phyloP scores from a whole-genome alignment of 2,329 filamentous ascomycete species.

The Scolecobasidium constrictum region DNA sequence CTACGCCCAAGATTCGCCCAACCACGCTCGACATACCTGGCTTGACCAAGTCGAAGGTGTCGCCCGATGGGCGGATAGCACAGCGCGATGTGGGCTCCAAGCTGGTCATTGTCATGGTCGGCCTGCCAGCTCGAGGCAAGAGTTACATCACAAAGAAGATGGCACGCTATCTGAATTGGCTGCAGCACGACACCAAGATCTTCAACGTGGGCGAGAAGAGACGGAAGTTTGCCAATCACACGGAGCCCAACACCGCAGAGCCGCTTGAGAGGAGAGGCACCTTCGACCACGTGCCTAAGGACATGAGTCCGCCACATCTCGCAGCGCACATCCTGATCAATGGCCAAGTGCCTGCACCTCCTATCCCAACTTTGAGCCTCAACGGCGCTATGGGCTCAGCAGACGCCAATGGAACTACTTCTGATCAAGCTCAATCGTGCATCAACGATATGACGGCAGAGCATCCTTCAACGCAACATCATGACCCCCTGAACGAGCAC shows the following conservation, averaged over 20 bases:
- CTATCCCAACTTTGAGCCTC: constrained; percentile 8
- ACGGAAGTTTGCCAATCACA: constrained; percentile 53
- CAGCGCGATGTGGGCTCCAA: constrained; percentile 92
- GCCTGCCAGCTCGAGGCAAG: constrained; percentile 87
- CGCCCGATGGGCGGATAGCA: constrained; percentile 88
- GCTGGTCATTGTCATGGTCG: constrained; percentile 97
- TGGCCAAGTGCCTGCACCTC: constrained; percentile 32
- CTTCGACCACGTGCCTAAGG: constrained; percentile 1
- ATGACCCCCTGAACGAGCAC: constrained; percentile 57
- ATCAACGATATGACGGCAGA: constrained; percentile 2
- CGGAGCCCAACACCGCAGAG: constrained; percentile 20
- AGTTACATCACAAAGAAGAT: constrained; percentile 99
- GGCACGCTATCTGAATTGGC: constrained; percentile 88
- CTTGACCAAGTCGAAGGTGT: constrained; percentile 89
- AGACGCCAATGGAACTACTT: constrained; percentile 8
- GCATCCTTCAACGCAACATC: background rate
- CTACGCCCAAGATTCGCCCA: constrained; percentile 74
- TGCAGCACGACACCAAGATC: constrained; percentile 89
- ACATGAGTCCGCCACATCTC: constrained; percentile 22
- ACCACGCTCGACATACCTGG: constrained; percentile 96
- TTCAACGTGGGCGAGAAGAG: constrained; percentile 96
- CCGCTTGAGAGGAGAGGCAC: background rate
- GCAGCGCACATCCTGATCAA: constrained; percentile 49
- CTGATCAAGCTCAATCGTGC: too few relatives aligned
- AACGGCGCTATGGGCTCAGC: background rate